Evolutionary conservation across 441 rosid genomes (phyloP), one percentile per base, ranked within the genome.

Genomic region (Syzygium syzygioides): DNA sequence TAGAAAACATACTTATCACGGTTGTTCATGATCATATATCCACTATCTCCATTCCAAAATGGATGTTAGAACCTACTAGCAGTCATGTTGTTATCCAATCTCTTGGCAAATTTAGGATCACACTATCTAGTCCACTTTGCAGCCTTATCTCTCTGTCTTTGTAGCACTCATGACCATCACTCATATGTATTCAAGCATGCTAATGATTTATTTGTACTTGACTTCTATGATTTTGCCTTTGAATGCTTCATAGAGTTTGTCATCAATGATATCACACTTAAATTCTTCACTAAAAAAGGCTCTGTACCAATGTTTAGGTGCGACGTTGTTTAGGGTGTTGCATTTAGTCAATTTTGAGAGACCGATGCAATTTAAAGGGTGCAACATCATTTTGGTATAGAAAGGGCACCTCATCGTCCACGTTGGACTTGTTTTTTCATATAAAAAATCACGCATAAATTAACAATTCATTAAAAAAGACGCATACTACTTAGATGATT

Each of bases 131-230:
- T 57, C 5, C 12, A 56, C 23, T 57, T 57, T 57, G 13, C 11
- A 57, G 0, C 6, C 14, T 57, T 0, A 57, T 25, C 0, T 25
- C 6, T 57, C 11, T 0, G 6, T 57, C 62, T 57, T 57, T 25
- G 12, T 0, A 57, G 62, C 26, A 57, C n/a, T 25, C n/a, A 57
- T 57, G 62, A 57, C 20, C 28, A 57, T 57, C 62, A 57, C 25
- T 57, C 25, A 5, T 25, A 23, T 25, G 62, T 57, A 14, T 57
- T 57, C n/a, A 57, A 10, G 62, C 14, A 25, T 57, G 62, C n/a
- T 57, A 57, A 12, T 57, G 62, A 26, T 25, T 57, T 25, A 25
- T 57, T 57, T 57, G 62, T 28, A 57, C 25, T 28, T 57, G 6
- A 28, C n/a, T 12, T 57, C 62, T 57, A 57, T 25, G n/a, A 57